A percentile compares a stretch with the other conserved stretches of the same genome.
Conservation (phyloP, 352 stramenopile species). For the Pythium folliculosum region DNA sequence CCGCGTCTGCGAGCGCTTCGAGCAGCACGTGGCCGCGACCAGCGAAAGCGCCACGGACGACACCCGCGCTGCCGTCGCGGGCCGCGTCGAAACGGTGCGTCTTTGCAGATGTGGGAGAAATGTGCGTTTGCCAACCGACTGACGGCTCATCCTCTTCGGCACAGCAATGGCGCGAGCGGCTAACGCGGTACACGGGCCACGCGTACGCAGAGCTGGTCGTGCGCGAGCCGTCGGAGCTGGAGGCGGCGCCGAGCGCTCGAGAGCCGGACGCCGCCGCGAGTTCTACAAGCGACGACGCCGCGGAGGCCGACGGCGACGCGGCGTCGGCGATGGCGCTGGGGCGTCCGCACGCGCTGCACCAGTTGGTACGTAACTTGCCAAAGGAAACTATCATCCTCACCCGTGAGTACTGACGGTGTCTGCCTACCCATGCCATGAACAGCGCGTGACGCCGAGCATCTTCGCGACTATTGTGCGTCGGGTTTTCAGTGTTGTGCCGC, state of each 20-base stretch:
- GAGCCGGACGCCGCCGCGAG: neutral
- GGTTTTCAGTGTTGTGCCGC: neutral
- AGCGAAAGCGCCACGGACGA: slow-evolving; percentile 37
- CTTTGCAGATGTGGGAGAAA: too few relatives aligned
- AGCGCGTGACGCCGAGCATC: slow-evolving; percentile 20
- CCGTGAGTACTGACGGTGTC: neutral
- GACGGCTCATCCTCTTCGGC: too few relatives aligned
- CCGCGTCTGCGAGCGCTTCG: slow-evolving; percentile 53
- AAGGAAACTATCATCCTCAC: neutral
- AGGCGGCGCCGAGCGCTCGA: neutral
- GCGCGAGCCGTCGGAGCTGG: neutral
- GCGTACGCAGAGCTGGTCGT: neutral
- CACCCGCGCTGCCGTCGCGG: neutral
- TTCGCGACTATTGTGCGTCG: slow-evolving; percentile 27
- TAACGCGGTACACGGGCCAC: slow-evolving; percentile 25
- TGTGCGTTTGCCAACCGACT: too few relatives aligned
- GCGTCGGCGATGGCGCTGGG: neutral
- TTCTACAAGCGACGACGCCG: neutral
- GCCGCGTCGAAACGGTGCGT: slow-evolving; percentile 12
- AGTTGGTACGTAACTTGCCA: slow-evolving; percentile 3
- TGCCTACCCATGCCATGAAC: neutral
- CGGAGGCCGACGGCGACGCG: neutral
- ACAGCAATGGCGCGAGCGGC: slow-evolving; percentile 21
- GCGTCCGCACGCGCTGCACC: neutral
- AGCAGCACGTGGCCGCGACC: slow-evolving; percentile 29